Evolutionary conservation across 345 rosid genomes (phyloP).

Genomic region (Bretschneidera sinensis): DNA sequence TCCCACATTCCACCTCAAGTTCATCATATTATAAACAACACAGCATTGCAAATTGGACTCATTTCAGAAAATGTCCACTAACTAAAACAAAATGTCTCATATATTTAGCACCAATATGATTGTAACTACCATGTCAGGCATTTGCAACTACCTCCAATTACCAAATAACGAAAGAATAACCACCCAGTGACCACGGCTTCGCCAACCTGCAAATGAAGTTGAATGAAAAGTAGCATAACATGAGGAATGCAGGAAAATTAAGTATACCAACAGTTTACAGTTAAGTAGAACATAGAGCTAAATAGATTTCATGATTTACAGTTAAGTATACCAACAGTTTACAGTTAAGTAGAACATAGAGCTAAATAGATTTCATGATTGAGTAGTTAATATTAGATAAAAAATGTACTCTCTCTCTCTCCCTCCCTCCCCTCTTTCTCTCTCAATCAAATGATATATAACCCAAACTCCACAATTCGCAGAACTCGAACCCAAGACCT

Average conservation of each 20-base stretch:
- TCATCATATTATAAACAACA: background rate
- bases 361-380: too few species aligned
- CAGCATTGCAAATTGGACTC: background rate
- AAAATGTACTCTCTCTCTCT: too few species aligned
- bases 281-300: too few species aligned
- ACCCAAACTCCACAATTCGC: background rate
- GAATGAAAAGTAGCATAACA: constrained; percentile 14
- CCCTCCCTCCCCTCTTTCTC: too few species aligned
- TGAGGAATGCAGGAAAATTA: constrained; percentile 10
- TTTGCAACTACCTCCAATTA: constrained; percentile 77
- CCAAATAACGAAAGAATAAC: constrained; percentile 97
- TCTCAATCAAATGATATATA: too few species aligned
- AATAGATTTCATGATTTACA: too few species aligned
- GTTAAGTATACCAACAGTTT: too few species aligned
- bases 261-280: constrained; percentile 2
- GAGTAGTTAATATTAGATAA: too few species aligned
- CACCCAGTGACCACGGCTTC: constrained; percentile 98
- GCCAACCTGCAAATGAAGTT: constrained; percentile 62
- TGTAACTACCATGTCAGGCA: background rate
- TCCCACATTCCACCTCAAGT: background rate
- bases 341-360: too few species aligned
- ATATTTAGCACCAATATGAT: background rate
- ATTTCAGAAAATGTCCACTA: background rate
- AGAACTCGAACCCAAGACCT: background rate
- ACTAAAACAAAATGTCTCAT: background rate